Base-by-base conservation (phyloP, 306 rosid genomes). In the Dicorynia guianensis region DNA sequence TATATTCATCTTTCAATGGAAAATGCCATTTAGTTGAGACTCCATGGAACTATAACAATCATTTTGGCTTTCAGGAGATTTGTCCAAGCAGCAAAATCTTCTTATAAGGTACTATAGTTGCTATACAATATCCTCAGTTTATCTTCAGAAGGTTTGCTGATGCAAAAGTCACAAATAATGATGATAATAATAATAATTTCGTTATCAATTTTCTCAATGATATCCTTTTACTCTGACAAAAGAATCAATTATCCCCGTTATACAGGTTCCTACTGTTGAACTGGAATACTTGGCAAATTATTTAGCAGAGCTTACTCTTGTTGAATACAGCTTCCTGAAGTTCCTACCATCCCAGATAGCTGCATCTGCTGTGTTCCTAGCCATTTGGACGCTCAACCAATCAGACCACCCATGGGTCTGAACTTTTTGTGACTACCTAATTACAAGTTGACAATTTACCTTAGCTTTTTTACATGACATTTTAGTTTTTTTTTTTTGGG, bases 361-460 rank as follows among this genome's bases (percentile, higher is more conserved):
- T 64, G 97, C 96, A 62, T 90, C 98, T 40, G 94, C 89, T 56
- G 91, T 93, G 13, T 91, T 91, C 86, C 96, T 93, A 35, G 97
- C 98, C 36, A 93, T 86, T 88, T 93, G 98, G 98, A 89, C 92
- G 13, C 90, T 91, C 64, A 67, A 83, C 79, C 89, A 85, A 35
- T 80, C 86, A 63, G 90, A 88, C 64, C 85, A 89, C 72, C 96
- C 98, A 76, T 91, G 97, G 98, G 98, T 91, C 50, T 73, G 89
- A 57, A 75, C 49, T 63, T 76, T 18, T 69, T 67, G 48, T 60
- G 52, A 63, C 70, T 54, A 60, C 59, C 35, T 25, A 43, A 6
- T 8, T 62, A 48, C 64, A 69, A 36, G 17, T 61, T 44, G 20
- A 67, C 19, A 40, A 40, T 61, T 46, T 70, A 17, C 17, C n/a